phyloP scores from a whole-genome alignment of 495 filamentous ascomycete species.

The Neurospora cerealis region DNA sequence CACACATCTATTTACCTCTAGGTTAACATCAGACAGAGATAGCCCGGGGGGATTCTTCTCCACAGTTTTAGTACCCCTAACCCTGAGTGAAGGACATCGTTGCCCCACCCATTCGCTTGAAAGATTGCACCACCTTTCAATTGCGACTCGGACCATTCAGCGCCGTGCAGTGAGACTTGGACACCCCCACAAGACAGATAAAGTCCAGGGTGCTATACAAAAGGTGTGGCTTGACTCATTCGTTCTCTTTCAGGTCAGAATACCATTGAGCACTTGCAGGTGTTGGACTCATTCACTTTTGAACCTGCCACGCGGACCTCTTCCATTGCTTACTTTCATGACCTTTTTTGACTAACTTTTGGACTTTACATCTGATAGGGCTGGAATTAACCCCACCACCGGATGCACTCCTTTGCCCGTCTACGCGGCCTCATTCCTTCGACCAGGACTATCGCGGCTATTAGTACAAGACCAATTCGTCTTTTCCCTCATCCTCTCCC shows the following conservation, averaged over 20 bases:
- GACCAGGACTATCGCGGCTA: neutral
- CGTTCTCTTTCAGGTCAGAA: neutral
- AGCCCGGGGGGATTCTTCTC: too few species aligned
- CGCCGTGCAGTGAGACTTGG: neutral
- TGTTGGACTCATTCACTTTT: neutral
- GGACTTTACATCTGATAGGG: neutral
- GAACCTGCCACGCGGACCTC: constrained; percentile 18
- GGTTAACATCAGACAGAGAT: too few species aligned
- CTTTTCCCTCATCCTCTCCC: constrained; percentile 2
- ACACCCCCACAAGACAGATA: neutral
- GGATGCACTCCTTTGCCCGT: constrained; percentile 16
- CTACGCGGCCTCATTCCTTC: constrained; percentile 5
- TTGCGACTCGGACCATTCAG: neutral
- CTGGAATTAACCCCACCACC: constrained; percentile 1
- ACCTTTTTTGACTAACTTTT: neutral
- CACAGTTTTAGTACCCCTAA: neutral
- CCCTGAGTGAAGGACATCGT: neutral
- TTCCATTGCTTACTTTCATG: neutral
- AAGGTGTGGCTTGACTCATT: neutral
- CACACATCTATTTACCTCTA: too few species aligned
- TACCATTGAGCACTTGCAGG: neutral
- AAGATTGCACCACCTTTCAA: neutral
- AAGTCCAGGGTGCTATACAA: neutral
- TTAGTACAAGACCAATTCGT: constrained; percentile 2
- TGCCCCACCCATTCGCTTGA: neutral